Evolutionary conservation across 2,329 filamentous ascomycete genomes (phyloP).

Genomic region (Verticillium tricorpus): DNA sequence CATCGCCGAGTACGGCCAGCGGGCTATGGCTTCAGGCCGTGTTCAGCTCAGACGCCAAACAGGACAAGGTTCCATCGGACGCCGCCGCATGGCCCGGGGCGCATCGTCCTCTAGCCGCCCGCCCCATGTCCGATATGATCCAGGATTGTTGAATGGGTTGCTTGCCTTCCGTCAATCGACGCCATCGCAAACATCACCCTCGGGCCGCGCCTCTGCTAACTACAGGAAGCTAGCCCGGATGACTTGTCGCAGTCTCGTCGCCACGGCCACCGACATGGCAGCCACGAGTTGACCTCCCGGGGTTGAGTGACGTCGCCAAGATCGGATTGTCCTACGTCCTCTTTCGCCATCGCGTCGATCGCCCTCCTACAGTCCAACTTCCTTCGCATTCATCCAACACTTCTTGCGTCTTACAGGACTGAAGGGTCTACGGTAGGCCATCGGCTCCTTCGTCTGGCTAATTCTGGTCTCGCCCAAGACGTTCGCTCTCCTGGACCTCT

Average conservation of each 20-base stretch:
- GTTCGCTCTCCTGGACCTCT: neutral
- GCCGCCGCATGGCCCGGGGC: neutral
- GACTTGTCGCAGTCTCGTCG: neutral
- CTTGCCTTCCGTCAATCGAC: neutral
- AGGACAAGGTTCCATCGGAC: neutral
- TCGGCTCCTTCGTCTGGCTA: too few species aligned
- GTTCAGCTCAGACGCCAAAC: neutral
- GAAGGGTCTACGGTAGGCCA: too few species aligned
- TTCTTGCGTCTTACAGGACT: too few species aligned
- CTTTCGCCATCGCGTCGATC: neutral
- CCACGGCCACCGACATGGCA: neutral
- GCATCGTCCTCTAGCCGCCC: neutral
- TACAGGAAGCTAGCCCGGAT: neutral
- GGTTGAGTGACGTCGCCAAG: neutral
- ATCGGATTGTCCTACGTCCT: neutral
- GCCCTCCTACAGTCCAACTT: neutral
- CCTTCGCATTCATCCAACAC: neutral
- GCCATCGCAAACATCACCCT: neutral
- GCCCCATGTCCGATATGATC: neutral
- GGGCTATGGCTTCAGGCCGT: neutral
- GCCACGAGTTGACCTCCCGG: neutral
- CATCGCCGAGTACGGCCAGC: neutral
- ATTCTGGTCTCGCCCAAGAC: slow-evolving; percentile 4
- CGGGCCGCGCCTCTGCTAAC: neutral
- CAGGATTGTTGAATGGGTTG: neutral